These are phyloP conservation scores for Alternaria angustiovoidea DNA, from an alignment of 2,329 filamentous ascomycete genomes.

Conservation along the genomic window DNA sequence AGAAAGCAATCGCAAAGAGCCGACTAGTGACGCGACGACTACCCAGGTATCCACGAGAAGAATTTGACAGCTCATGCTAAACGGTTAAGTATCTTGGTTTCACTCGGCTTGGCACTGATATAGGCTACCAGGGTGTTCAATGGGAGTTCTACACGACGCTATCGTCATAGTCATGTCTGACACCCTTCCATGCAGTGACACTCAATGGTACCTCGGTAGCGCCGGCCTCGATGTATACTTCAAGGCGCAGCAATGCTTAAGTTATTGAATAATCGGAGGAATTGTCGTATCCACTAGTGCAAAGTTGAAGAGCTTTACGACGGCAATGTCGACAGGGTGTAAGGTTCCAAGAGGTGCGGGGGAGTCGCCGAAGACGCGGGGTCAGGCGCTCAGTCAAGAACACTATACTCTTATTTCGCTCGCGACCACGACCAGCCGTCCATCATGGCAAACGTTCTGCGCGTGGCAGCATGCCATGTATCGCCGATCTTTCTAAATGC, in stretches of 20 bases:
- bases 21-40: background rate
- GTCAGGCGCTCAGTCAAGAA: background rate
- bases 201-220: background rate
- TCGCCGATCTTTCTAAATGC: slow-evolving; percentile 60
- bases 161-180: background rate
- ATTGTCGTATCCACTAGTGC: background rate
- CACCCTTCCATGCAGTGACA: background rate
- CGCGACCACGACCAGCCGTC: background rate
- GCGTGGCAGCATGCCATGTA: slow-evolving; percentile 39
- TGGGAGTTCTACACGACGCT: background rate
- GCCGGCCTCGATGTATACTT: background rate
- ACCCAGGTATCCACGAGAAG: background rate
- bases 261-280: background rate
- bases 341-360: background rate
- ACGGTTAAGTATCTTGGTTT: background rate
- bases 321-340: background rate
- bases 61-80: background rate
- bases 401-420: background rate
- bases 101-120: background rate
- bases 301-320: background rate
- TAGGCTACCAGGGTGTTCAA: background rate
- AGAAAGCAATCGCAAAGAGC: background rate
- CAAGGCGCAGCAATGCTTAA: background rate
- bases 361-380: slow-evolving; percentile 1
- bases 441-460: slow-evolving; percentile 22